A percentile compares a stretch with the other conserved stretches of the same genome.
Evolutionary conservation across 768 basidiomycete genomes (phyloP).

Genomic region (Pluteus cervinus): DNA sequence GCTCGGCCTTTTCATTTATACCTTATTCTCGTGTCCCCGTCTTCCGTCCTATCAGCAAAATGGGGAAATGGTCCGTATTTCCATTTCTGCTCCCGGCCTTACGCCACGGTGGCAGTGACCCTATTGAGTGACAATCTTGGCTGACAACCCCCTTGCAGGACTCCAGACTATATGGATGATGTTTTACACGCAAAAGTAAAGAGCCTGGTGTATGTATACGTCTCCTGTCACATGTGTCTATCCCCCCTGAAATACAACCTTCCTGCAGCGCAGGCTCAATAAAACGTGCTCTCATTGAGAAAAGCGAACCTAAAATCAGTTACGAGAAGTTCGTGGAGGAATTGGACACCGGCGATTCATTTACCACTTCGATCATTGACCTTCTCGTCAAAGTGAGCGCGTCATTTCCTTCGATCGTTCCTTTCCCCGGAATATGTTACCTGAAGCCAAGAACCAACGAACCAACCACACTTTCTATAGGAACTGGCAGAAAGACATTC

Average conservation of each 20-base stretch:
- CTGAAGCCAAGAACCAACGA: no score
- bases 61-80: constrained; percentile 33
- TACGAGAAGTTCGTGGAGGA: constrained; percentile 76
- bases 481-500: constrained; percentile 76
- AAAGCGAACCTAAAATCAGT: constrained; percentile 54
- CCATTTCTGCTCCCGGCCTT: constrained; percentile 3
- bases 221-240: background rate
- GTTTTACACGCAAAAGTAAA: constrained; percentile 72
- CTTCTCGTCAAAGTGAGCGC: constrained; percentile 73
- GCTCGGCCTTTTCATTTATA: constrained; percentile 9
- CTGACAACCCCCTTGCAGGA: constrained; percentile 39
- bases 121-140: constrained; percentile 9
- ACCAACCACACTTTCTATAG: constrained; percentile 37
- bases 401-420: background rate
- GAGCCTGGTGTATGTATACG: constrained; percentile 59
- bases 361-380: constrained; percentile 70
- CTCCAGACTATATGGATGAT: constrained; percentile 64
- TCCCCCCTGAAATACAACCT: constrained; percentile 3
- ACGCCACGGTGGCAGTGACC: constrained; percentile 4
- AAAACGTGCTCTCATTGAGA: constrained; percentile 61
- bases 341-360: constrained; percentile 73
- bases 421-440: constrained; percentile 5
- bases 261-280: constrained; percentile 60
- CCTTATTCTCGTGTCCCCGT: constrained; percentile 18
- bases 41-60: constrained; percentile 25